phyloP scores from a whole-genome alignment of 2,329 filamentous ascomycete genomes.

The Cyclaneusma minus region DNA sequence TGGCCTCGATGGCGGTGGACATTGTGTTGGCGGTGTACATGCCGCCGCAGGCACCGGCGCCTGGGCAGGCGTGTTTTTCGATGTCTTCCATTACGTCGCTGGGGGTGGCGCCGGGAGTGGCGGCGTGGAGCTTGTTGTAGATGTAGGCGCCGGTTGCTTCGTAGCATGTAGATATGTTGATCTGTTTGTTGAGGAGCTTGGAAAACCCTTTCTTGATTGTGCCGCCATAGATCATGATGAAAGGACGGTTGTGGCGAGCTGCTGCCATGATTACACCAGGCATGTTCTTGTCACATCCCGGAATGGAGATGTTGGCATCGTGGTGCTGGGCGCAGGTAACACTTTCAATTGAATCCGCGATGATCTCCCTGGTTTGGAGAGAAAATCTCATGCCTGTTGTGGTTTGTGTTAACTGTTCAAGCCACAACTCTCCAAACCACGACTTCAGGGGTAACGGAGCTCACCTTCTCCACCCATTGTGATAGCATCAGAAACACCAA shows the following conservation, averaged over 20 bases:
- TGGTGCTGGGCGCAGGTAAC: slow-evolving; percentile 79
- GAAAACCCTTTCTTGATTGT: slow-evolving; percentile 83
- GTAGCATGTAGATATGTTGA: slow-evolving; percentile 83
- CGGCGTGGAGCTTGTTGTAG: slow-evolving; percentile 63
- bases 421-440: too few species aligned
- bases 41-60: slow-evolving; percentile 53
- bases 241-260: slow-evolving; percentile 79
- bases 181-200: slow-evolving; percentile 53
- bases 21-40: slow-evolving; percentile 73
- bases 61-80: slow-evolving; percentile 52
- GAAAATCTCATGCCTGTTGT: slow-evolving; percentile 88
- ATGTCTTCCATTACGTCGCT: slow-evolving; percentile 72
- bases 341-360: slow-evolving; percentile 87
- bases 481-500: slow-evolving; percentile 77
- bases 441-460: slow-evolving; percentile 9
- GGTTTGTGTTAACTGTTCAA: too few species aligned
- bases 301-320: slow-evolving; percentile 85
- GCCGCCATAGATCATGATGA: slow-evolving; percentile 90
- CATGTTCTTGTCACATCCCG: slow-evolving; percentile 97
- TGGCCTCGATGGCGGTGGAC: slow-evolving; percentile 58
- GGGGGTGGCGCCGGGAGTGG: slow-evolving; percentile 49
- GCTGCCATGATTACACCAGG: slow-evolving; percentile 84
- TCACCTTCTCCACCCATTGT: slow-evolving; percentile 87
- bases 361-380: slow-evolving; percentile 78
- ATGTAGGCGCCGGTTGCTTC: slow-evolving; percentile 73